Conservation (phyloP, 352 stramenopile genomes). For the Phytophthora nicotianae region DNA sequence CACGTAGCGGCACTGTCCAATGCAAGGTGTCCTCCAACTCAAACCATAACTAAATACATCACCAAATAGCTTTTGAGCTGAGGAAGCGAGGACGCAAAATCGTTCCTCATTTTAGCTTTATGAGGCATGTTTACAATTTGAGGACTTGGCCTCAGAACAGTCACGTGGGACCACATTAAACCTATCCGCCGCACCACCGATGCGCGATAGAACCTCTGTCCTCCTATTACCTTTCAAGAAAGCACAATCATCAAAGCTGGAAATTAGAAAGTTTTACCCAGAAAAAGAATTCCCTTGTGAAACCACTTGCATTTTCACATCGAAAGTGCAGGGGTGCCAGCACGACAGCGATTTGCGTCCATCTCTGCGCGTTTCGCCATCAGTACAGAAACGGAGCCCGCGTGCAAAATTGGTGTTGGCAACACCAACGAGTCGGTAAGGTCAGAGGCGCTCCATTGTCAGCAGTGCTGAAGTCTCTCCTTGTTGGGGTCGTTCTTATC, state of each 20-base stretch:
- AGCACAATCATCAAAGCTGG: background rate
- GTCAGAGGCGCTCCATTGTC: too few species aligned
- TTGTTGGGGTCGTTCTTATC: background rate
- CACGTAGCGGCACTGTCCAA: too few species aligned
- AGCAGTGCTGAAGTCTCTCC: too few species aligned
- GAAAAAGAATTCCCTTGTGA: background rate
- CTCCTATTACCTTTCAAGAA: background rate
- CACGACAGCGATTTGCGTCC: constrained; percentile 22
- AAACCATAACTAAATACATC: too few species aligned
- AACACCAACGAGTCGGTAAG: constrained; percentile 10
- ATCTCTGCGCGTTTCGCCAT: constrained; percentile 24
- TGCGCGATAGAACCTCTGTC: constrained; percentile 6
- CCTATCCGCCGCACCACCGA: constrained; percentile 5
- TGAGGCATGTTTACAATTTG: background rate
- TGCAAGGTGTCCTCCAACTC: too few species aligned
- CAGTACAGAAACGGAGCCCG: constrained; percentile 23
- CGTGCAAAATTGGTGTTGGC: background rate
- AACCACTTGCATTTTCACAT: background rate
- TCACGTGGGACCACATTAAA: background rate
- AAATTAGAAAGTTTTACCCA: too few species aligned
- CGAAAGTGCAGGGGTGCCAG: background rate
- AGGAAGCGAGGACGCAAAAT: too few species aligned
- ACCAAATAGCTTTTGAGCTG: background rate
- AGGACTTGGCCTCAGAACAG: background rate
- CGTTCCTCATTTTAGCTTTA: too few species aligned